Evolutionary conservation across 2,329 filamentous ascomycete species (phyloP).

Genomic region (Fusarium camptoceras): DNA sequence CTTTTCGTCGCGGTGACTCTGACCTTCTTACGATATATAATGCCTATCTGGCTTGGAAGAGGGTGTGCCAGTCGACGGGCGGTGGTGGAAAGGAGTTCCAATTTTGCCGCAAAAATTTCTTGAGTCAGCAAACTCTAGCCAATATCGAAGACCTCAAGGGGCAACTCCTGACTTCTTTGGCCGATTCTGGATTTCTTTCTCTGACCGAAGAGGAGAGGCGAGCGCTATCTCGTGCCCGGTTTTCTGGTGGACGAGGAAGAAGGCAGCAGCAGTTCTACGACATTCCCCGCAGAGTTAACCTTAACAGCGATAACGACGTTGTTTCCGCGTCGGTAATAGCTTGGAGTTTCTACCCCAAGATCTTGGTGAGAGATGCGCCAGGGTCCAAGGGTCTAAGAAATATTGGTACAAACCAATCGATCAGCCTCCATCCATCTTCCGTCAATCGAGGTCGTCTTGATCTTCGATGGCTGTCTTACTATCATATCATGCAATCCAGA

Average conservation of each 20-base stretch:
- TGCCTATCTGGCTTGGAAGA: constrained; percentile 90
- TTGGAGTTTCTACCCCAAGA: constrained; percentile 95
- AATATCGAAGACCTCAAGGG: constrained; percentile 97
- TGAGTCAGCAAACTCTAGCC: constrained; percentile 86
- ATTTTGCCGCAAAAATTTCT: constrained; percentile 95
- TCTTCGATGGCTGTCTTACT: constrained; percentile 89
- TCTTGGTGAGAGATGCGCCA: constrained; percentile 80
- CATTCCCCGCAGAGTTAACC: constrained; percentile 80
- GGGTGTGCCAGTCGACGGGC: constrained; percentile 75
- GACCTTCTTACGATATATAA: constrained; percentile 95
- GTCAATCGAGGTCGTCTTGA: constrained; percentile 81
- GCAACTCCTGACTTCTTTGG: constrained; percentile 85
- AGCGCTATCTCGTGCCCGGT: constrained; percentile 75
- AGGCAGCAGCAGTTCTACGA: constrained; percentile 81
- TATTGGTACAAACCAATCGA: constrained; percentile 90
- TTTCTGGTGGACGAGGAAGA: constrained; percentile 61
- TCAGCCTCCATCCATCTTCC: constrained; percentile 87
- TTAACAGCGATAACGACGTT: constrained; percentile 82
- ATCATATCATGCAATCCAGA: constrained; percentile 96
- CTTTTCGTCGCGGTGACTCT: constrained; percentile 88
- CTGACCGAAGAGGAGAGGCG: constrained; percentile 79
- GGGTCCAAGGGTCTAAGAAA: constrained; percentile 85
- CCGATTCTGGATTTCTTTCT: constrained; percentile 84
- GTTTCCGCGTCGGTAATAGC: constrained; percentile 86
- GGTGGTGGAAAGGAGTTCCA: constrained; percentile 79